phyloP scores from a whole-genome alignment of 768 basidiomycete genomes.

The Boletus speciosus region DNA sequence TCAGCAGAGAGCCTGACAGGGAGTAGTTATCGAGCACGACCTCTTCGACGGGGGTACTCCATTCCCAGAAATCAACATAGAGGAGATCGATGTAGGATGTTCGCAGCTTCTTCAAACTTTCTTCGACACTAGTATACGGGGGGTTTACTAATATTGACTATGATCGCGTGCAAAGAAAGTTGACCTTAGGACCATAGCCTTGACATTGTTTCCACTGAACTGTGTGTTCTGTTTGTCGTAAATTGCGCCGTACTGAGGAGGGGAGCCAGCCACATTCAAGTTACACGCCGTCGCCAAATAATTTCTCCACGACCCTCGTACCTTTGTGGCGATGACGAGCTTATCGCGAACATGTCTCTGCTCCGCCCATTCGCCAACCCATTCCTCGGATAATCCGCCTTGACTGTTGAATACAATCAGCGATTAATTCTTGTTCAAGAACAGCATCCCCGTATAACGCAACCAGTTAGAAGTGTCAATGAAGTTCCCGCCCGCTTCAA shows the following conservation, averaged over 20 bases:
- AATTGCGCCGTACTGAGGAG: background rate
- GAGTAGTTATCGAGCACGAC: background rate
- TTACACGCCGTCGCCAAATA: background rate
- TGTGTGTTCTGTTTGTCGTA: background rate
- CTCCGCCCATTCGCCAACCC: constrained; percentile 1
- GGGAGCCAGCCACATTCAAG: no score
- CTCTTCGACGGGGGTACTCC: background rate
- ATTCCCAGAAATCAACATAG: background rate
- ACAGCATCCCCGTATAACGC: background rate
- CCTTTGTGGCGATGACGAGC: constrained; percentile 2
- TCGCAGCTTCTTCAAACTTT: background rate
- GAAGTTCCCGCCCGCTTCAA: background rate
- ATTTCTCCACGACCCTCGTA: background rate
- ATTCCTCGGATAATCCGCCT: background rate
- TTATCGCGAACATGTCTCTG: background rate
- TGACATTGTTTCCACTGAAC: background rate
- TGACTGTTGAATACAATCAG: background rate
- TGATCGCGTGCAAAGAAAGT: background rate
- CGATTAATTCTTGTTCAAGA: background rate
- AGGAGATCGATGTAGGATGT: background rate
- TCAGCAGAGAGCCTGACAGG: background rate
- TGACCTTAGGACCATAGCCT: background rate
- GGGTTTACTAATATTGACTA: background rate
- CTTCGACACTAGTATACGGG: background rate
- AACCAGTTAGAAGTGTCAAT: constrained; percentile 1